phyloP scores from a whole-genome alignment of 306 rosid genomes.

The Fragaria iinumae region DNA sequence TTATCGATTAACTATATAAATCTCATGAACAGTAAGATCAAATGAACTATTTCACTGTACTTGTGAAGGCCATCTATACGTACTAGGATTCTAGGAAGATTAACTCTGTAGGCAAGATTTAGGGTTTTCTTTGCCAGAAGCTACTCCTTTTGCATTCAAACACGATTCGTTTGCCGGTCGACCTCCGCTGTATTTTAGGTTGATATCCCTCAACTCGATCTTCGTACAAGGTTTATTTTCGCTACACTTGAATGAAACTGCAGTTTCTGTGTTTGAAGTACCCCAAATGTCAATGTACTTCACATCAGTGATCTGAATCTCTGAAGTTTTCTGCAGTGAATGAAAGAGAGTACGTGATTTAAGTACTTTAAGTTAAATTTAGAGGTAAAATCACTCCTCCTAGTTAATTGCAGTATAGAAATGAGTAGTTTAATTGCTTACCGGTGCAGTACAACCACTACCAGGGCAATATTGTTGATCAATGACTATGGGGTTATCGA shows the following conservation, averaged over 20 bases:
- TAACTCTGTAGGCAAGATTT: neutral
- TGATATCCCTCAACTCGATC: conserved; percentile 16
- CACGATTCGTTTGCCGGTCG: conserved; percentile 17
- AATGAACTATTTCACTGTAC: neutral
- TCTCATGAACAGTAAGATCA: neutral
- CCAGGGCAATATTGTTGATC: conserved; percentile 41
- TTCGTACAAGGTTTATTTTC: conserved; percentile 21
- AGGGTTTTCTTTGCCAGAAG: neutral
- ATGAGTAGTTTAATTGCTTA: neutral
- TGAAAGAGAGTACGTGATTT: neutral
- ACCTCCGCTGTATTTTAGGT: neutral
- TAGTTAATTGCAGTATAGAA: neutral
- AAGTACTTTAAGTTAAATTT: neutral
- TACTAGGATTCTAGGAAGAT: neutral
- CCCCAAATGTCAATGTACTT: conserved; percentile 28
- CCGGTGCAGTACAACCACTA: conserved; percentile 9
- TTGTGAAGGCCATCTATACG: neutral
- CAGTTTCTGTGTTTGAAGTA: conserved; percentile 19
- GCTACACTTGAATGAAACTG: conserved; percentile 26
- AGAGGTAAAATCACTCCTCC: neutral
- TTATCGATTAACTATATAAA: neutral
- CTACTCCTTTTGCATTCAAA: neutral
- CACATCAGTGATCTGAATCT: conserved; percentile 26
- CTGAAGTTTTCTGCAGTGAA: conserved; percentile 4
- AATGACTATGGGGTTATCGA: conserved; percentile 36